Percentiles rank a stretch among this genome's conserved stretches.
Conservation (phyloP, 2,329 filamentous ascomycete species). For the Epichloe gansuensis region DNA sequence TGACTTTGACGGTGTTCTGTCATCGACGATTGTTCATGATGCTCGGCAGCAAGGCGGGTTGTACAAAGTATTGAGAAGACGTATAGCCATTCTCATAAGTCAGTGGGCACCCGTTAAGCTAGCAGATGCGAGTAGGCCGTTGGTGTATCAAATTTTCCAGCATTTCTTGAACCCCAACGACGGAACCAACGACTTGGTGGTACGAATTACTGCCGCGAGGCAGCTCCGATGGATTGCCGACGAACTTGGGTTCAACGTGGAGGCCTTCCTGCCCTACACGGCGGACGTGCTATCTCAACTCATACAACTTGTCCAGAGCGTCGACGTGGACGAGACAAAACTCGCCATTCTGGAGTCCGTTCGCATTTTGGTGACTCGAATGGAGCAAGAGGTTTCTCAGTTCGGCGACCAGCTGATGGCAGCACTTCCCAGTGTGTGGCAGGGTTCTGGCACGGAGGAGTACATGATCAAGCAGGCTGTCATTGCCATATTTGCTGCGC, state of each 20-base stretch:
- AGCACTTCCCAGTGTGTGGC: slow-evolving; percentile 73
- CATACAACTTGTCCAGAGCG: slow-evolving; percentile 66
- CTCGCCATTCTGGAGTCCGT: slow-evolving; percentile 83
- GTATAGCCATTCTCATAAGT: slow-evolving; percentile 78
- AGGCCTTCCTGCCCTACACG: slow-evolving; percentile 66
- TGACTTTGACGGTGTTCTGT: slow-evolving; percentile 74
- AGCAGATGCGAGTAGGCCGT: slow-evolving; percentile 50
- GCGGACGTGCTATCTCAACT: slow-evolving; percentile 60
- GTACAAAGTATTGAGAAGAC: slow-evolving; percentile 74
- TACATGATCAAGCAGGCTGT: slow-evolving; percentile 92
- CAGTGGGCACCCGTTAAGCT: slow-evolving; percentile 81
- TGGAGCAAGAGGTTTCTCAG: slow-evolving; percentile 59
- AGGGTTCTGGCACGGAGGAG: slow-evolving; percentile 64
- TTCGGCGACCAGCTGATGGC: slow-evolving; percentile 73
- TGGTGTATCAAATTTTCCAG: slow-evolving; percentile 81
- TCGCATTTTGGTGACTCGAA: slow-evolving; percentile 63
- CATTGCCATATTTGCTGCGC: slow-evolving; percentile 68
- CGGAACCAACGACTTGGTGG: slow-evolving; percentile 75
- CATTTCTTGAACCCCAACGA: slow-evolving; percentile 73
- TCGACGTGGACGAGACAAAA: slow-evolving; percentile 78
- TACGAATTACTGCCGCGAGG: slow-evolving; percentile 79
- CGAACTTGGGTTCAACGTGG: slow-evolving; percentile 68
- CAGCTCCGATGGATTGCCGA: slow-evolving; percentile 72
- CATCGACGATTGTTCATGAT: slow-evolving; percentile 64
- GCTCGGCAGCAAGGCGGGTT: slow-evolving; percentile 50